phyloP scores from a whole-genome alignment of 257 asterid genomes.

The Eucommia ulmoides region DNA sequence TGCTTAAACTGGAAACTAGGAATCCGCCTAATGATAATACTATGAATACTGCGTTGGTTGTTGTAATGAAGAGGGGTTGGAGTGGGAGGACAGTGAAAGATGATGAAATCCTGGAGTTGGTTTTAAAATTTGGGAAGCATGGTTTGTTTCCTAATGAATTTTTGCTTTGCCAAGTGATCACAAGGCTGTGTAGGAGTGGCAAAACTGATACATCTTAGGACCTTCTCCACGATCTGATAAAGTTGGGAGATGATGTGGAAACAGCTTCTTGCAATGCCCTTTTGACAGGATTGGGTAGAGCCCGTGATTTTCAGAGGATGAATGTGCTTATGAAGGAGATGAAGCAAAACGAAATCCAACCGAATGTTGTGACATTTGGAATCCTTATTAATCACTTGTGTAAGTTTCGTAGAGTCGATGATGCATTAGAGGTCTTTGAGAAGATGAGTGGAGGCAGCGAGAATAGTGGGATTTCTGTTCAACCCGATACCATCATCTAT shows the following conservation, averaged over 20 bases:
- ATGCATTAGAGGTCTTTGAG: slow-evolving; percentile 56
- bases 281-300: slow-evolving; percentile 37
- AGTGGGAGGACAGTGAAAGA: too few relatives aligned
- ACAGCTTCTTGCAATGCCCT: slow-evolving; percentile 50
- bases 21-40: too few relatives aligned
- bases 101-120: too few relatives aligned
- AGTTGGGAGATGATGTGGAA: slow-evolving; percentile 28
- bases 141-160: too few relatives aligned
- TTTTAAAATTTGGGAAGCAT: too few relatives aligned
- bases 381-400: slow-evolving; percentile 62
- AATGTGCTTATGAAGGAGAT: slow-evolving; percentile 61
- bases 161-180: too few relatives aligned
- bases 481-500: slow-evolving; percentile 51
- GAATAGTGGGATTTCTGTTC: slow-evolving; percentile 21
- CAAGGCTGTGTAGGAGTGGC: too few relatives aligned
- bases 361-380: slow-evolving; percentile 50
- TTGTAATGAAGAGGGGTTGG: too few relatives aligned
- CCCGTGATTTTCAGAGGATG: slow-evolving; percentile 41
- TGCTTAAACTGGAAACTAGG: too few relatives aligned
- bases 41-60: too few relatives aligned
- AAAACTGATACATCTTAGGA: too few relatives aligned
- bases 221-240: slow-evolving; percentile 36
- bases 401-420: slow-evolving; percentile 43
- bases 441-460: slow-evolving; percentile 37
- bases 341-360: slow-evolving; percentile 57